phyloP scores from a whole-genome alignment of 108 stramenopile species.

The Nannochloropsis granulata region DNA sequence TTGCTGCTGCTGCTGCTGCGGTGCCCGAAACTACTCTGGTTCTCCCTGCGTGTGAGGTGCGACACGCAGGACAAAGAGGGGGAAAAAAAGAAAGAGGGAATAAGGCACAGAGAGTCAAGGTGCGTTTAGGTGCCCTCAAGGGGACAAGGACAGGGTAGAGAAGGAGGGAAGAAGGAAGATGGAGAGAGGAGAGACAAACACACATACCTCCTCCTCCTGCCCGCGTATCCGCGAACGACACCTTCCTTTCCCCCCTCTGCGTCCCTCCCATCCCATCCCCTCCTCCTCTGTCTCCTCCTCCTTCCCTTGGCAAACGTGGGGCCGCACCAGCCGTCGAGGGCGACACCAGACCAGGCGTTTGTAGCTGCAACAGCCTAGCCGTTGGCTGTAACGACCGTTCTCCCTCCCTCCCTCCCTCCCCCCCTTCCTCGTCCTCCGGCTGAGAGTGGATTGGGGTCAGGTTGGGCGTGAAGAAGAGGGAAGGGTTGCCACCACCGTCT shows the following conservation, averaged over 20 bases:
- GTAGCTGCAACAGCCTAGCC: not conserved
- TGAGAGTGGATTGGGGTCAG: conserved; percentile 11
- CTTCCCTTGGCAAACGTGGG: no score
- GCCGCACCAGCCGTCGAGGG: no score
- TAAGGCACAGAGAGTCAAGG: no score
- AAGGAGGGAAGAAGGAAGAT: no score
- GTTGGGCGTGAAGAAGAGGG: conserved; percentile 4
- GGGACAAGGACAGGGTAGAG: no score
- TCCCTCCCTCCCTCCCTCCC: not conserved
- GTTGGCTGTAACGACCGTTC: not conserved
- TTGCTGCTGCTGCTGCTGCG: not conserved
- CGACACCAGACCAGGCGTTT: not conserved
- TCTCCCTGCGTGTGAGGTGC: no score
- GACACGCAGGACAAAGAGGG: no score
- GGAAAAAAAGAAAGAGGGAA: no score
- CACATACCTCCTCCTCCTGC: not conserved
- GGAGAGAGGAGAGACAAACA: no score
- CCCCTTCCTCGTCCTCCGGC: not conserved
- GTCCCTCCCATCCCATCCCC: not conserved
- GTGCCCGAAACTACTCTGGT: not conserved
- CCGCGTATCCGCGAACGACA: not conserved
- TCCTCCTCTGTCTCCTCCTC: not conserved
- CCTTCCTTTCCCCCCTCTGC: not conserved
- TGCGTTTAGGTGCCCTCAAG: no score
- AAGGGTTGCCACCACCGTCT: not conserved